Evolutionary conservation across 768 basidiomycete genomes (phyloP).

Genomic region (Pholiota microspora): DNA sequence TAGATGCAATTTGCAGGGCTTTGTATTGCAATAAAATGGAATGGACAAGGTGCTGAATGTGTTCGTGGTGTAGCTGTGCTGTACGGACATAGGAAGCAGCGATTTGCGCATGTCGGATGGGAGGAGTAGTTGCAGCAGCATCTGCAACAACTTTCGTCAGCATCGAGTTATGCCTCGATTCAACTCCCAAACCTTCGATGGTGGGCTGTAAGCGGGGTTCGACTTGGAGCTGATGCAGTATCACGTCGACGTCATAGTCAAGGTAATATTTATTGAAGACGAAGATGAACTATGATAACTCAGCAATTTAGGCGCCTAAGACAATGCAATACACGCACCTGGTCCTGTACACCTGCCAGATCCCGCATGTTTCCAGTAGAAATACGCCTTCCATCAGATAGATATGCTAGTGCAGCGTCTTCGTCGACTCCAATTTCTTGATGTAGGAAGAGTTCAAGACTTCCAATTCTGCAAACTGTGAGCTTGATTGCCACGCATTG

Average conservation of each 20-base stretch:
- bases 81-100: constrained; percentile 65
- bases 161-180: not conserved
- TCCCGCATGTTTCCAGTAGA: constrained; percentile 73
- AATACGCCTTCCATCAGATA: constrained; percentile 76
- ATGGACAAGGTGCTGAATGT: constrained; percentile 47
- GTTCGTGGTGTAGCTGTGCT: constrained; percentile 63
- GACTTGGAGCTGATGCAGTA: constrained; percentile 59
- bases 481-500: constrained; percentile 6
- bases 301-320: not conserved
- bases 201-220: constrained; percentile 65
- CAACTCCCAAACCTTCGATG: constrained; percentile 55
- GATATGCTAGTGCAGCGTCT: constrained; percentile 70
- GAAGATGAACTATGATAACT: constrained; percentile 54
- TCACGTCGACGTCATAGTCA: constrained; percentile 64
- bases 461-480: constrained; percentile 46
- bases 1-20: constrained; percentile 71
- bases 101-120: constrained; percentile 64
- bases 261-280: constrained; percentile 84
- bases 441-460: constrained; percentile 69
- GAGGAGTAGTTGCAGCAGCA: constrained; percentile 64
- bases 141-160: constrained; percentile 34
- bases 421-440: constrained; percentile 71
- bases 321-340: constrained; percentile 42
- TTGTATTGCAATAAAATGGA: constrained; percentile 66
- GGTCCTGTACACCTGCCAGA: constrained; percentile 70